Conservation (phyloP, 306 rosid species). For the Astragalus membranaceus region DNA sequence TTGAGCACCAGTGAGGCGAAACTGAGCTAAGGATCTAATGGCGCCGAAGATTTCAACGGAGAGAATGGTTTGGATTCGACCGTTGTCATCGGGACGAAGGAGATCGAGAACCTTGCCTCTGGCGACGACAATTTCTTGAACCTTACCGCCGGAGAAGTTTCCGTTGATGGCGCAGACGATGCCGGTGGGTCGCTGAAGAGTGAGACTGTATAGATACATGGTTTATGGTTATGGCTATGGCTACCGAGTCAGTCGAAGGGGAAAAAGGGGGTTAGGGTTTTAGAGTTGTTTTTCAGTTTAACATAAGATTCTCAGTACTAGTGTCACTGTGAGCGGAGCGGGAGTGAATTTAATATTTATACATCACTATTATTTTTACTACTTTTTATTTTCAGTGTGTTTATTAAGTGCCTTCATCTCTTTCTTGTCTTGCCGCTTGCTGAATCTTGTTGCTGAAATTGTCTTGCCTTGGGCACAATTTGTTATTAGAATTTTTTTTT, state of each 20-base stretch:
- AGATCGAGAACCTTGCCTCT: conserved; percentile 92
- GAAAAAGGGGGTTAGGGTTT: not conserved
- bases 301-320: not conserved
- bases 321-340: not conserved
- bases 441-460: too few relatives aligned
- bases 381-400: too few relatives aligned
- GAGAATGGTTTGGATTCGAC: conserved; percentile 86
- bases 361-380: too few relatives aligned
- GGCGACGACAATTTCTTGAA: conserved; percentile 86
- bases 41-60: conserved; percentile 95
- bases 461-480: too few relatives aligned
- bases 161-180: conserved; percentile 89
- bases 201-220: conserved; percentile 90
- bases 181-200: conserved; percentile 93
- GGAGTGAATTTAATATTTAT: not conserved
- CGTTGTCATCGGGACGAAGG: conserved; percentile 87
- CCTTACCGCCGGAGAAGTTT: conserved; percentile 91
- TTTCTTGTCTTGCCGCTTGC: too few relatives aligned
- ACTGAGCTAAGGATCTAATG: conserved; percentile 74
- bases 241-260: not conserved
- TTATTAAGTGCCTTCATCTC: too few relatives aligned
- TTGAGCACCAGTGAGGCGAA: conserved; percentile 77
- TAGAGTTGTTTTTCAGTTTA: not conserved
- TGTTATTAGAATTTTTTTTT: too few relatives aligned
- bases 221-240: not conserved